Conservation (phyloP, 2,329 filamentous ascomycete species). For the Aschersonia sp. region DNA sequence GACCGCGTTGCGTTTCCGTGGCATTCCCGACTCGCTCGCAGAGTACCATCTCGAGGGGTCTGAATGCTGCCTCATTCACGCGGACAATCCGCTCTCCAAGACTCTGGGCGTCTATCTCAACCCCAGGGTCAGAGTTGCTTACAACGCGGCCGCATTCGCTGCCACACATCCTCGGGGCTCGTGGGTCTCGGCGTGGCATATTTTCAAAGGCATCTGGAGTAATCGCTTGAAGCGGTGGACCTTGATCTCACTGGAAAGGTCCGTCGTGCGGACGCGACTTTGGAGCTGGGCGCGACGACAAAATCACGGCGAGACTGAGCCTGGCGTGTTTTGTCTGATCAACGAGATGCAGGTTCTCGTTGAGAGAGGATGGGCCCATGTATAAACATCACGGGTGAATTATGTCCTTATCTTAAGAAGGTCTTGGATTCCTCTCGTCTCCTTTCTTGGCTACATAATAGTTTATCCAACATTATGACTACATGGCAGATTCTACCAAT, state of each 20-base stretch:
- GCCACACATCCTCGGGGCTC: slow-evolving; percentile 24
- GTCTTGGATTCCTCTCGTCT: too few relatives aligned
- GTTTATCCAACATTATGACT: too few relatives aligned
- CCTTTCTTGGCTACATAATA: too few relatives aligned
- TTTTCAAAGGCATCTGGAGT: slow-evolving; percentile 41
- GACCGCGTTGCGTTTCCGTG: slow-evolving; percentile 43
- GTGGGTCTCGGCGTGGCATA: slow-evolving; percentile 33
- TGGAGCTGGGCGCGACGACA: slow-evolving; percentile 21
- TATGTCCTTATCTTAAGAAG: too few relatives aligned
- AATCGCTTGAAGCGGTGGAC: slow-evolving; percentile 37
- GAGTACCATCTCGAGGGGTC: slow-evolving; percentile 54
- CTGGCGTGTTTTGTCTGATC: slow-evolving; percentile 37
- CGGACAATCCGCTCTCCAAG: slow-evolving; percentile 47
- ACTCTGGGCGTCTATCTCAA: slow-evolving; percentile 50
- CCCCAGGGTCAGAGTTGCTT: slow-evolving; percentile 54
- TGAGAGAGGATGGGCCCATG: slow-evolving; percentile 44
- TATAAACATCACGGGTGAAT: slow-evolving; percentile 14
- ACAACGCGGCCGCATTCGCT: slow-evolving; percentile 38
- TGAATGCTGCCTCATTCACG: slow-evolving; percentile 67
- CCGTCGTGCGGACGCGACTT: slow-evolving; percentile 22
- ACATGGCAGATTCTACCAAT: too few relatives aligned
- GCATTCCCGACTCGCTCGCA: slow-evolving; percentile 47
- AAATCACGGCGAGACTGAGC: slow-evolving; percentile 20
- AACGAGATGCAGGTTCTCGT: slow-evolving; percentile 48
- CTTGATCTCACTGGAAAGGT: slow-evolving; percentile 12